Evolutionary conservation across 2,329 filamentous ascomycete genomes (phyloP), one percentile per base, ranked within the genome.

Genomic region (Calcarisporium arbuscula): DNA sequence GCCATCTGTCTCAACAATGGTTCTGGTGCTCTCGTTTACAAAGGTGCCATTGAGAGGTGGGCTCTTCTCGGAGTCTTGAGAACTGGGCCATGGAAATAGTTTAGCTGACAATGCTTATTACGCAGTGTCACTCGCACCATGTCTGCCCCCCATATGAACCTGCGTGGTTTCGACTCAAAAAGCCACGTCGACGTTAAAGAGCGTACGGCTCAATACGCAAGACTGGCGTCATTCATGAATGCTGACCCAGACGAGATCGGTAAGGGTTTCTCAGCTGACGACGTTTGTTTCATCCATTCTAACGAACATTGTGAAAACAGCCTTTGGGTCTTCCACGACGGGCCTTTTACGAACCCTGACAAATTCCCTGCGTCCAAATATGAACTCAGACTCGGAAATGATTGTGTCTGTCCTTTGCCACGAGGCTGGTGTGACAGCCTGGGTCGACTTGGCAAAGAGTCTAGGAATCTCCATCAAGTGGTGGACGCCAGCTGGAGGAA

Each of bases 1-100:
- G n/a, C n/a, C n/a, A n/a, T n/a, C n/a, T n/a, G n/a, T n/a, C n/a
- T 40, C 5, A 37, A 40, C 14, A 40, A 40, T 37, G 38, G 20
- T 12, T 30, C 38, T 4, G 38, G 38, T 8, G 35, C 38, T 28
- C 19, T 37, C 6, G 18, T 32, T 10, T 23, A 36, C 6, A 31
- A 14, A 18, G 30, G 28, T 7, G 34, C 28, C 8, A 32, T 36
- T 18, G 29, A 36, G 9, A 36, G 28, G 34, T 32, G 22, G 18
- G 34, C 23, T 22, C 4, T 5, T 10, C 19, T 6, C 15, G 14
- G 19, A 6, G 19, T 16, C n/a, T n/a, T n/a, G n/a, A n/a, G n/a
- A n/a, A n/a, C n/a, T n/a, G n/a, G n/a, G n/a, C n/a, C n/a, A n/a
- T n/a, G n/a, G n/a, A n/a, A n/a, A 21, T 32, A 7, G 15, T 11